Base-by-base conservation (phyloP, 352 stramenopile genomes). In the Phytophthora sojae region DNA sequence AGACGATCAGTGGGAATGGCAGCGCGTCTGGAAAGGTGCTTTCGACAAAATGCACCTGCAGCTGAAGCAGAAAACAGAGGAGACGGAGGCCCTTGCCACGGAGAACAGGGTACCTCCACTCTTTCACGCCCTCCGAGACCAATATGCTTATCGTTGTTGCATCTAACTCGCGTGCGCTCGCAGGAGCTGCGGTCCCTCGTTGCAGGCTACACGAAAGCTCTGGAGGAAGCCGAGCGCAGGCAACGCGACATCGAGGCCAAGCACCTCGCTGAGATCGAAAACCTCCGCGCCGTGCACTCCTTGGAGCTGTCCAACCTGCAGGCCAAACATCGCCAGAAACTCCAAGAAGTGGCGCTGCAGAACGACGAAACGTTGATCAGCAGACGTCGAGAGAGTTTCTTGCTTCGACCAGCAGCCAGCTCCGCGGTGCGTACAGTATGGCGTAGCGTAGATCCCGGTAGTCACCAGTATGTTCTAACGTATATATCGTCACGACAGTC, bases 1-100 rank as follows among this genome's bases (percentile, higher is more conserved):
- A 58, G 79, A 91, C 26, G 82, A 91, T 25, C 83, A 92, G 52
- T 92, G 79, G 74, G 83, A 91, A 59, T 90, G 83, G 85, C 76
- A 91, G 62, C 80, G 73, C 25, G 76, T 91, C 29, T 93, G 85
- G 83, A 89, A 90, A 81, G 82, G 80, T 39, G 82, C 83, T 9
- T 93, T 93, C 57, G 80, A 90, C 61, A 82, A 82, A 49, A 85
- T 91, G 69, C 83, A 63, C 0, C 67, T 62, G 2, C 71, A 91
- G 37, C 54, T 90, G 17, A 60, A 81, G 26, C 56, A 66, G 1
- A 77, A 76, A 19, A 73, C 69, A 1, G 49, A 75, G 9, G 79
- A 84, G 44, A 78, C 74, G 7, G 53, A 77, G 6, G 56, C 67
- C 11, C 69, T 90, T 44, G 35, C 50, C 25, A 71, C 62, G 2